These are phyloP conservation scores for Zymoseptoria crescenta DNA, from an alignment of 2,329 filamentous ascomycete species.

Conservation along the genomic window DNA sequence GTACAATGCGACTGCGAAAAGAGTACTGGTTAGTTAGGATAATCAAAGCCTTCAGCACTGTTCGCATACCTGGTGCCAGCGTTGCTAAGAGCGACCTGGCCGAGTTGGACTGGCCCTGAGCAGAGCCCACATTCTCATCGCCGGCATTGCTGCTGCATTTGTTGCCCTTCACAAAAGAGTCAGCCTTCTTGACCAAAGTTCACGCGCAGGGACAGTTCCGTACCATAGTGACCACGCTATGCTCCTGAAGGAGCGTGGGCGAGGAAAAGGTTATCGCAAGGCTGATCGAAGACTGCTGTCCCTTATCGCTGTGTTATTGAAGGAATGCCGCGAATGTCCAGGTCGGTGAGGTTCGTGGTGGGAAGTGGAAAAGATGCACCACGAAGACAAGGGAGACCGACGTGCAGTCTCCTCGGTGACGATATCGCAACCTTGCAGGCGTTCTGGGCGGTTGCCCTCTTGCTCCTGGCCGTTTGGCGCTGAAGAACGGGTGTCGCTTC, in stretches of 20 bases:
- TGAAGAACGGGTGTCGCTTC: background rate
- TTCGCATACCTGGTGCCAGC: conserved; percentile 13
- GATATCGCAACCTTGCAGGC: background rate
- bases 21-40: background rate
- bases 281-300: background rate
- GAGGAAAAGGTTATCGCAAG: background rate
- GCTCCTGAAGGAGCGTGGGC: background rate
- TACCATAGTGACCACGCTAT: background rate
- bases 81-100: conserved; percentile 31
- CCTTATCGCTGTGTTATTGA: background rate
- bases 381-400: background rate
- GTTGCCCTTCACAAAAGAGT: background rate
- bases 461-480: background rate
- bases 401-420: background rate
- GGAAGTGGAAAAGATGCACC: background rate
- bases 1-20: conserved; percentile 26
- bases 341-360: background rate
- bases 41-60: background rate
- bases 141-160: conserved; percentile 1
- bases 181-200: background rate
- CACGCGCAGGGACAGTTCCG: background rate
- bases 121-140: conserved; percentile 23
- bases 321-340: background rate
- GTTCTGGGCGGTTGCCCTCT: background rate
- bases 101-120: conserved; percentile 20